Percentiles rank a stretch among this genome's conserved stretches.
Conservation (phyloP, 768 basidiomycete genomes). For the Boletus sp. region DNA sequence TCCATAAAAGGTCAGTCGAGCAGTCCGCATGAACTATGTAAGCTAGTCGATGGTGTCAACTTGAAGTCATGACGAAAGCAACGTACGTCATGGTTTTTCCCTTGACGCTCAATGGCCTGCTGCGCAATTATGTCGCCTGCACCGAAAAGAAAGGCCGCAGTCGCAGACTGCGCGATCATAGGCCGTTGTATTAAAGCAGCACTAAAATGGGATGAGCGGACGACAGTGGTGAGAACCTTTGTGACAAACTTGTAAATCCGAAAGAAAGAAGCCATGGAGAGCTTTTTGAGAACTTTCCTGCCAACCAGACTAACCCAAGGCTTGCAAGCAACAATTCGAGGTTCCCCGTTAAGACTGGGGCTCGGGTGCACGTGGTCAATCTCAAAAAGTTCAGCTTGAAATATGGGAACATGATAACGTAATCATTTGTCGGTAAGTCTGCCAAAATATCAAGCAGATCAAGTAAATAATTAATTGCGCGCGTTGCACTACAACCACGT, state of each 20-base stretch:
- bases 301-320: neutral
- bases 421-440: neutral
- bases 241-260: slow-evolving; percentile 40
- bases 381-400: neutral
- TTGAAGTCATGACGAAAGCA: neutral
- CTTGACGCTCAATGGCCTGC: slow-evolving; percentile 73
- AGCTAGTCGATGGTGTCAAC: neutral
- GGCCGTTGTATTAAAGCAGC: slow-evolving; percentile 59
- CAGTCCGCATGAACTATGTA: slow-evolving; percentile 53
- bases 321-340: neutral
- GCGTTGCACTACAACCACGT: no score
- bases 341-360: neutral
- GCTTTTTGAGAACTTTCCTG: neutral
- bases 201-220: slow-evolving; percentile 35
- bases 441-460: neutral
- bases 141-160: slow-evolving; percentile 67
- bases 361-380: neutral
- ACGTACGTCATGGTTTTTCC: slow-evolving; percentile 72
- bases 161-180: slow-evolving; percentile 55
- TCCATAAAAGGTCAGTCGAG: slow-evolving; percentile 68
- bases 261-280: slow-evolving; percentile 43
- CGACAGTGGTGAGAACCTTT: neutral
- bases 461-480: no score
- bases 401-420: neutral
- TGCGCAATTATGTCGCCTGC: slow-evolving; percentile 82